Conservation (phyloP, 116 monocot genomes). For the Cymodocea nodosa region DNA sequence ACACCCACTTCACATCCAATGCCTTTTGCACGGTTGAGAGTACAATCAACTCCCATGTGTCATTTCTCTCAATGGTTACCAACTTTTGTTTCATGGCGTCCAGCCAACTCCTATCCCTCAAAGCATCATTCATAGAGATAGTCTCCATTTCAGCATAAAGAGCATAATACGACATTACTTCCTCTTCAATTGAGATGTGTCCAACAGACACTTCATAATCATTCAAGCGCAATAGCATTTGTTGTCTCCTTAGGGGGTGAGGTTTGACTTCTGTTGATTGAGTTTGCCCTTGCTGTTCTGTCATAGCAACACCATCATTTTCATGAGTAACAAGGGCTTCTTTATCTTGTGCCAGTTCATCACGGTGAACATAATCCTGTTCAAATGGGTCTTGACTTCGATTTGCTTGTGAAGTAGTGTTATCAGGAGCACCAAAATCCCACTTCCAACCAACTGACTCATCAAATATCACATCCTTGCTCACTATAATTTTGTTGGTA, state of each 20-base stretch:
- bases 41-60: no score
- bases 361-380: no score
- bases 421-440: no score
- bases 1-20: no score
- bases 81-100: not conserved
- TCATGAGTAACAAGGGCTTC: not conserved
- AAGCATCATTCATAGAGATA: not conserved
- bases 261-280: not conserved
- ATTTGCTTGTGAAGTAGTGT: no score
- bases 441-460: no score
- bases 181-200: not conserved
- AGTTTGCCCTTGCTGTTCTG: not conserved
- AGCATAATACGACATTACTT: not conserved
- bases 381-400: no score
- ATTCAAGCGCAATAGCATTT: not conserved
- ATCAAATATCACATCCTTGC: no score
- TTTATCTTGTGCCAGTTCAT: not conserved
- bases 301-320: no score
- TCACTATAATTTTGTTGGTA: not conserved
- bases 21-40: no score
- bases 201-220: not conserved
- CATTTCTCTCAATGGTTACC: not conserved
- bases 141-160: not conserved
- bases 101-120: not conserved
- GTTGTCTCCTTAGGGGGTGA: not conserved